phyloP scores from a whole-genome alignment of 345 rosid genomes.

The Cardiospermum halicacabum region DNA sequence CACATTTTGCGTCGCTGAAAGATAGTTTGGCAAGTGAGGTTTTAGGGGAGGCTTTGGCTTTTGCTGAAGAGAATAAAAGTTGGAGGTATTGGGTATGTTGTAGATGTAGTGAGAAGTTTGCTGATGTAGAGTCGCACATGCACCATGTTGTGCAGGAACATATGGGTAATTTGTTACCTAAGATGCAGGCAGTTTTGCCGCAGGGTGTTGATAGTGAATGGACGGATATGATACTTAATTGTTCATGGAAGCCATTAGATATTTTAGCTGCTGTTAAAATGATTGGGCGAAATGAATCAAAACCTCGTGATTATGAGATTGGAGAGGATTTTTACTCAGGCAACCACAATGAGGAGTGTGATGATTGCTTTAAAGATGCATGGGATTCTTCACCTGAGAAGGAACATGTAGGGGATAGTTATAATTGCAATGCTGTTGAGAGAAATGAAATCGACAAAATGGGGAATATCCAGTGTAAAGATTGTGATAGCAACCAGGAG shows the following conservation, averaged over 20 bases:
- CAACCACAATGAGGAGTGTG: constrained; percentile 41
- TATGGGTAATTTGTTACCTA: constrained; percentile 64
- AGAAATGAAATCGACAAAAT: constrained; percentile 30
- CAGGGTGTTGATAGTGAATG: constrained; percentile 60
- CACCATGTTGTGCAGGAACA: constrained; percentile 81
- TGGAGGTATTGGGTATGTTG: constrained; percentile 89
- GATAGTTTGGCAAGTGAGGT: constrained; percentile 53
- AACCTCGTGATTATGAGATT: constrained; percentile 35
- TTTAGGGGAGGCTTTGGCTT: constrained; percentile 55
- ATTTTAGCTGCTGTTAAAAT: constrained; percentile 54
- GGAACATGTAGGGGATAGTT: constrained; percentile 39
- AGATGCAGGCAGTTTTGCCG: constrained; percentile 74
- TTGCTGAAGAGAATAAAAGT: constrained; percentile 50
- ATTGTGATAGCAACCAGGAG: constrained; percentile 35
- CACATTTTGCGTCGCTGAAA: constrained; percentile 53
- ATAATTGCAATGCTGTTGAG: constrained; percentile 27
- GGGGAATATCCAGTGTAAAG: constrained; percentile 28
- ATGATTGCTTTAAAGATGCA: constrained; percentile 73
- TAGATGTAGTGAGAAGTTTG: constrained; percentile 56
- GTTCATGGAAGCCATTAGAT: constrained; percentile 88
- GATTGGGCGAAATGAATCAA: constrained; percentile 38
- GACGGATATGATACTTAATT: constrained; percentile 64
- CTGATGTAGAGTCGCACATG: constrained; percentile 60
- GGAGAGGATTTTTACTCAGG: constrained; percentile 33
- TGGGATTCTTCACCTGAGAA: constrained; percentile 75